These are phyloP conservation scores for Tephrocybe sp. DNA, from an alignment of 768 basidiomycete genomes.

Conservation along the genomic window DNA sequence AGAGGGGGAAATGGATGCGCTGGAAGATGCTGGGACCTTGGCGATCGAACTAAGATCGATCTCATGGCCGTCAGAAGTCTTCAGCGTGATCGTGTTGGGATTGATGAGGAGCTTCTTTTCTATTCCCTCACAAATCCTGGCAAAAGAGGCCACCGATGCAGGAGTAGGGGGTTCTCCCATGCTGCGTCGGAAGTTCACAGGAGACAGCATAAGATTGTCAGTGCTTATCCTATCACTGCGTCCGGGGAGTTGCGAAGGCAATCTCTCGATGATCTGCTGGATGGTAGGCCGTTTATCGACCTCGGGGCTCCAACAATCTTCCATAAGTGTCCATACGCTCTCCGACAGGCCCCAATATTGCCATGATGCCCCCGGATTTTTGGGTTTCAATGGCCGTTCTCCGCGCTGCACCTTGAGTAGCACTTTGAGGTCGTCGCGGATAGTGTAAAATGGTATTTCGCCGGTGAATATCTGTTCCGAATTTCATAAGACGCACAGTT, in stretches of 20 bases:
- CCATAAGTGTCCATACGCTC: neutral
- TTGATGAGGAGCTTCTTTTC: too few relatives aligned
- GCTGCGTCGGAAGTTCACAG: neutral
- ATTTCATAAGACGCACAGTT: neutral
- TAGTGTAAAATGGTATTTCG: neutral
- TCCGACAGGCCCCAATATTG: neutral
- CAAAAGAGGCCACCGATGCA: neutral
- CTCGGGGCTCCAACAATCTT: neutral
- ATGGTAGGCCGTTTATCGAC: neutral
- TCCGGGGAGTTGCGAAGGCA: neutral
- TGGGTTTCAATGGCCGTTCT: neutral
- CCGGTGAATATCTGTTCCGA: neutral
- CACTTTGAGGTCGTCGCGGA: neutral
- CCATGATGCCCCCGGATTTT: neutral
- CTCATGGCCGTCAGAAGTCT: constrained; percentile 64
- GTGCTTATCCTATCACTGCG: neutral
- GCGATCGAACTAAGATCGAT: constrained; percentile 57
- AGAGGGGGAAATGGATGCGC: constrained; percentile 39
- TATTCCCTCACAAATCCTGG: neutral
- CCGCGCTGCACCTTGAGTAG: neutral
- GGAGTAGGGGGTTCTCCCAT: neutral
- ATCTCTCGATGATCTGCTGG: neutral
- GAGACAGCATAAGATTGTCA: neutral
- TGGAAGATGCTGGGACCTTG: constrained; percentile 40
- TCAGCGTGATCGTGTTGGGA: constrained; percentile 60